Evolutionary conservation across 73 alveolate species (phyloP).

Genomic region (Symbiodinium pilosum): DNA sequence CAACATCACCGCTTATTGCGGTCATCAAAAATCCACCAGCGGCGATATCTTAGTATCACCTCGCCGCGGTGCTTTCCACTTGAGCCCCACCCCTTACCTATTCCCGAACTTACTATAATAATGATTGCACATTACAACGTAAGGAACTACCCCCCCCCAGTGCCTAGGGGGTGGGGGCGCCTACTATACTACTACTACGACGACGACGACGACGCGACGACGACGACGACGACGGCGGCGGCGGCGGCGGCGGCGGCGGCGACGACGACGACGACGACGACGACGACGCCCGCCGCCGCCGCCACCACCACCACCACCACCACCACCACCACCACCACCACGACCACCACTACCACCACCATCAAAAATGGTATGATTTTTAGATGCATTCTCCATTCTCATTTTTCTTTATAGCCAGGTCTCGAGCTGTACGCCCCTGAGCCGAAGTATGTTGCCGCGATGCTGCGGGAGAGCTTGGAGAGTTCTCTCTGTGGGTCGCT

Average conservation of each 20-base stretch:
- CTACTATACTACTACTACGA: too few species aligned
- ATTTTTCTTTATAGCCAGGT: too few species aligned
- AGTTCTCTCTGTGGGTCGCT: background rate
- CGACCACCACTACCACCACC: background rate
- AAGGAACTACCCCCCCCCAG: background rate
- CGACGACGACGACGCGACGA: too few species aligned
- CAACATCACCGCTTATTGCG: too few species aligned
- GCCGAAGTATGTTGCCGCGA: background rate
- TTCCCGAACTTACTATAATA: background rate
- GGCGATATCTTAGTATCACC: too few species aligned
- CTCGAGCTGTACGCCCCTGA: background rate
- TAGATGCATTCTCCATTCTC: background rate
- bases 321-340: background rate
- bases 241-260: background rate
- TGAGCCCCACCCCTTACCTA: too few species aligned
- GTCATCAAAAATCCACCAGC: too few species aligned
- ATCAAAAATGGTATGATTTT: background rate
- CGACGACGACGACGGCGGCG: background rate
- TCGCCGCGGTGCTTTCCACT: too few species aligned
- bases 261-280: background rate
- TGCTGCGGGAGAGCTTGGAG: background rate
- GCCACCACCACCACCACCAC: background rate
- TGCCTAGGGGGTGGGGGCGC: background rate
- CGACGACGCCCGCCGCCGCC: too few species aligned
- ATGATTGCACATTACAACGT: background rate